Percentiles rank a stretch among this genome's conserved stretches.
Evolutionary conservation across 305 asterid species (phyloP).

Genomic region (Monarda citriodora): DNA sequence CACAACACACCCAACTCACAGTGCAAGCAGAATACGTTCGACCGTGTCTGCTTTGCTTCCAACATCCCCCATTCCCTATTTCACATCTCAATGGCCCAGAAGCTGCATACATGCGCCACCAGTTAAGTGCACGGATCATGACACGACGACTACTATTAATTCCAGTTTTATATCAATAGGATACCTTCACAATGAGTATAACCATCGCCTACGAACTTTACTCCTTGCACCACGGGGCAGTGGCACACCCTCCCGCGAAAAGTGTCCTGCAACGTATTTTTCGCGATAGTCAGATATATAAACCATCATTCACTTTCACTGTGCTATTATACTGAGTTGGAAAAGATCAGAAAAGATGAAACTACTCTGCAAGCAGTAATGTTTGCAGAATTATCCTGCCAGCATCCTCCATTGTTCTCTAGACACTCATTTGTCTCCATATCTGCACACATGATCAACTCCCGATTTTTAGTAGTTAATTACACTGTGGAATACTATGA

Average conservation of each 20-base stretch:
- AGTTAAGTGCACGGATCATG: no score
- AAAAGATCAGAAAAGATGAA: not conserved
- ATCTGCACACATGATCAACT: conserved; percentile 32
- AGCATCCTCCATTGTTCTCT: conserved; percentile 86
- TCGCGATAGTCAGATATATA: not conserved
- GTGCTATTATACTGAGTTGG: not conserved
- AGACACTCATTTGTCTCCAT: conserved; percentile 86
- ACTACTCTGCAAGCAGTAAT: conserved; percentile 80
- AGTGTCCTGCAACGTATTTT: conserved; percentile 54
- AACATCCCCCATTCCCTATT: conserved; percentile 90
- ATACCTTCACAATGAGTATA: conserved; percentile 90
- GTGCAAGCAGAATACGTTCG: conserved; percentile 76
- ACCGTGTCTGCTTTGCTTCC: conserved; percentile 65
- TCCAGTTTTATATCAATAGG: not conserved
- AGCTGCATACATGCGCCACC: conserved; percentile 22
- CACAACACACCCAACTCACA: conserved; percentile 36
- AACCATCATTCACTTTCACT: not conserved
- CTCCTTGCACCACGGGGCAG: conserved; percentile 86
- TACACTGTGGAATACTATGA: no score
- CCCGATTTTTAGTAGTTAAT: not conserved
- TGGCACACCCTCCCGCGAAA: conserved; percentile 92
- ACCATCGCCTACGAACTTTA: conserved; percentile 87
- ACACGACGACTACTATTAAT: not conserved
- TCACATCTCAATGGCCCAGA: conserved; percentile 86
- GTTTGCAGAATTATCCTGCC: conserved; percentile 72